These are phyloP conservation scores for Saccharomyces hybrid DNA, from an alignment of 1,139 yeast species.

Conservation along the genomic window DNA sequence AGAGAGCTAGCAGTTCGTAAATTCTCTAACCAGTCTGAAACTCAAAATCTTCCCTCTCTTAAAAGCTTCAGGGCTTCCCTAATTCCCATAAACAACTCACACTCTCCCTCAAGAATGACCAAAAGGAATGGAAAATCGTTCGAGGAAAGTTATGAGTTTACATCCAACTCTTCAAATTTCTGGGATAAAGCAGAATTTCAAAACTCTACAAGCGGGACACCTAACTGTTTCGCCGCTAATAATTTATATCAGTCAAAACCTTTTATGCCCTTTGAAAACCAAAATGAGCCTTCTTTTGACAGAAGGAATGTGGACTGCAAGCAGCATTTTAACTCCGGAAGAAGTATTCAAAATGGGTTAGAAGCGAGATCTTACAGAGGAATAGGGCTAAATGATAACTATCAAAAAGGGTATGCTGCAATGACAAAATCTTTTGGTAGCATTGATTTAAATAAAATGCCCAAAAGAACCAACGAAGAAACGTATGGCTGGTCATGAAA, in stretches of 20 bases:
- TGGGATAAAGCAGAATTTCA: background rate
- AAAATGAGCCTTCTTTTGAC: background rate
- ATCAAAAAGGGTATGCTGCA: background rate
- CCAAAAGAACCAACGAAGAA: background rate
- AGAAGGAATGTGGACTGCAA: background rate
- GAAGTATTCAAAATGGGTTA: background rate
- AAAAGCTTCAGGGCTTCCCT: no score
- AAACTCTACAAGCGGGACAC: background rate
- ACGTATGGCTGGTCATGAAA: background rate
- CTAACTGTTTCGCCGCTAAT: background rate
- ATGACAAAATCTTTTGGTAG: background rate
- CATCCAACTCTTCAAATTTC: background rate
- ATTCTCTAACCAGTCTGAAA: background rate
- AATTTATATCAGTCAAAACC: background rate
- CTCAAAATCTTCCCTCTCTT: no score
- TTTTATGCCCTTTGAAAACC: background rate
- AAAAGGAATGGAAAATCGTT: no score
- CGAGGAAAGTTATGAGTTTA: background rate
- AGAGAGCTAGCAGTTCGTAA: background rate
- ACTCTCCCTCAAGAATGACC: no score
- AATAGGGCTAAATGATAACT: background rate
- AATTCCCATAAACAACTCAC: no score
- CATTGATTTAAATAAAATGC: background rate
- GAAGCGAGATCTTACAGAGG: background rate
- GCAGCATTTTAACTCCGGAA: background rate